Percentiles rank a stretch among this genome's conserved stretches.
phyloP scores from a whole-genome alignment of 331 rosid species.

The Arachis monticola region DNA sequence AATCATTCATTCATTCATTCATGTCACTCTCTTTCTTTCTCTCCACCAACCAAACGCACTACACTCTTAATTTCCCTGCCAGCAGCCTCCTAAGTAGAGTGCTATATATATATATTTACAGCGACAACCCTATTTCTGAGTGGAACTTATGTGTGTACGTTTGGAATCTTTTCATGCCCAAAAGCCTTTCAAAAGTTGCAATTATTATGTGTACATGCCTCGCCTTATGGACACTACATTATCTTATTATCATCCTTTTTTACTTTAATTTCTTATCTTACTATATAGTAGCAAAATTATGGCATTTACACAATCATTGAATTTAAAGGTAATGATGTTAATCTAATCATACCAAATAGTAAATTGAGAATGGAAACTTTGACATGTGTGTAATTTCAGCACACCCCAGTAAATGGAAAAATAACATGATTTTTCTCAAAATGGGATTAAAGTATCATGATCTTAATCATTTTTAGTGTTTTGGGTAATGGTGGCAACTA shows the following conservation, averaged over 20 bases:
- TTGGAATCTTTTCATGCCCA: constrained; percentile 39
- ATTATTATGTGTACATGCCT: constrained; percentile 39
- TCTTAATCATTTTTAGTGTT: not conserved
- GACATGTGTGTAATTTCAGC: not conserved
- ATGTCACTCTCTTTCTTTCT: constrained; percentile 32
- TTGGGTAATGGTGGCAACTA: not conserved
- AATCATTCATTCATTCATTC: too few species aligned
- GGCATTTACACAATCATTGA: constrained; percentile 28
- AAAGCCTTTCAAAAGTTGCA: constrained; percentile 48
- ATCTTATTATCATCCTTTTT: not conserved
- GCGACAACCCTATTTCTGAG: constrained; percentile 28
- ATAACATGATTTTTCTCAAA: constrained; percentile 1
- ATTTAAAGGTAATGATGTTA: constrained; percentile 26
- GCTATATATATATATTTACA: constrained; percentile 10
- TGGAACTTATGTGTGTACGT: constrained; percentile 35
- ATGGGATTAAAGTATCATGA: not conserved
- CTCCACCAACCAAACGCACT: constrained; percentile 36
- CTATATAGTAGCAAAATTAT: constrained; percentile 1
- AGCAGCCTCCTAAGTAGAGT: not conserved
- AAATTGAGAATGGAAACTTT: constrained; percentile 4
- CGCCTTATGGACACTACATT: constrained; percentile 25
- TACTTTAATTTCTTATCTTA: not conserved
- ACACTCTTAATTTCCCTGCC: too few species aligned
- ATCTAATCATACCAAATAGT: constrained; percentile 18
- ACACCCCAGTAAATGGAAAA: not conserved